Evolutionary conservation across 225 moss, liverwort and hornwort species (phyloP).

Genomic region (Sphagnum contortum): DNA sequence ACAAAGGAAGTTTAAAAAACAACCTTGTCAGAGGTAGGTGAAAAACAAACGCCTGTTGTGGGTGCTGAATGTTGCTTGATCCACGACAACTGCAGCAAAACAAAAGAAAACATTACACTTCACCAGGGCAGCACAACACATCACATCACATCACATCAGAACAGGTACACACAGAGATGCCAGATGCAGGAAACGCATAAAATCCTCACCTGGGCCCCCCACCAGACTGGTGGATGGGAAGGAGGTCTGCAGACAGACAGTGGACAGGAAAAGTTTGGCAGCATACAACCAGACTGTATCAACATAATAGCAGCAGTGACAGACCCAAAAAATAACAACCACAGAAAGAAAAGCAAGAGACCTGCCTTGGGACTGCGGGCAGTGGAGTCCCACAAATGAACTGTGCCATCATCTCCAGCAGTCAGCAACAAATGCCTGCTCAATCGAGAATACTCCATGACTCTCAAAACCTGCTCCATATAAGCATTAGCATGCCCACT

Average conservation of each 20-base stretch:
- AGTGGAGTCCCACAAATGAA: constrained; percentile 99
- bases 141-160: too few relatives aligned
- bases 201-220: too few relatives aligned
- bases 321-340: neutral
- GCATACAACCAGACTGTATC: too few relatives aligned
- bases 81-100: constrained; percentile 77
- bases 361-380: constrained; percentile 99
- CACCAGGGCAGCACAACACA: neutral
- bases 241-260: too few relatives aligned
- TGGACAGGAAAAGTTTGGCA: too few relatives aligned
- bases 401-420: constrained; percentile 97
- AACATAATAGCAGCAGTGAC: too few relatives aligned
- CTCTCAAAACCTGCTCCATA: constrained; percentile 93
- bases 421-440: constrained; percentile 96
- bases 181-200: too few relatives aligned
- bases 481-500: constrained; percentile 48
- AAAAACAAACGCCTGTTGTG: constrained; percentile 93
- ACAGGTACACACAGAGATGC: too few relatives aligned
- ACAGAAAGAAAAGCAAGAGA: constrained; percentile 45
- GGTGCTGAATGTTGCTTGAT: constrained; percentile 98
- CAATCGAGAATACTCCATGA: constrained; percentile 99
- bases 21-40: constrained; percentile 98
- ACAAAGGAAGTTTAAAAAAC: constrained; percentile 4
- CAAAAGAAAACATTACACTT: neutral
- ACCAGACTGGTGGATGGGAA: too few relatives aligned